A percentile compares a stretch with the other conserved stretches of the same genome.
phyloP scores from a whole-genome alignment of 495 filamentous ascomycete genomes.

The Evernia prunastri region DNA sequence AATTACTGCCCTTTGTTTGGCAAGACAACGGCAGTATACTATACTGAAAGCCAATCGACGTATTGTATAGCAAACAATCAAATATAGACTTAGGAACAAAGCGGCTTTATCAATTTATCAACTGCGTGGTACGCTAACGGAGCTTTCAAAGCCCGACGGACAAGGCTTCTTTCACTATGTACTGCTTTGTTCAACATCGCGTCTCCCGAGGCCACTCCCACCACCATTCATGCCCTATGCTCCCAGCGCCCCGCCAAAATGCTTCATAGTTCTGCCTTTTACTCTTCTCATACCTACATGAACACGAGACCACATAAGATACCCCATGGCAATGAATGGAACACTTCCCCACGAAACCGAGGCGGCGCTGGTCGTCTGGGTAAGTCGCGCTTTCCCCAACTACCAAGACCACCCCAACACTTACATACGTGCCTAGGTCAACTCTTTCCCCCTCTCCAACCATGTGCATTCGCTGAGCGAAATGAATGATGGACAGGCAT shows the following conservation, averaged over 20 bases:
- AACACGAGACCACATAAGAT: neutral
- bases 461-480: slow-evolving; percentile 49
- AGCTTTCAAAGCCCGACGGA: slow-evolving; percentile 17
- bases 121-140: slow-evolving; percentile 10
- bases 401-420: neutral
- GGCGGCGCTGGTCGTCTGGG: slow-evolving; percentile 52
- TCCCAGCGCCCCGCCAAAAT: slow-evolving; percentile 18
- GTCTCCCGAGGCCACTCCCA: slow-evolving; percentile 9
- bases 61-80: slow-evolving; percentile 5
- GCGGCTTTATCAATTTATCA: slow-evolving; percentile 7
- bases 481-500: slow-evolving; percentile 66
- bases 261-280: slow-evolving; percentile 14
- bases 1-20: too few relatives aligned
- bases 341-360: slow-evolving; percentile 19
- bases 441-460: slow-evolving; percentile 45
- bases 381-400: slow-evolving; percentile 23
- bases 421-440: slow-evolving; percentile 33
- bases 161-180: slow-evolving; percentile 9
- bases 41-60: neutral
- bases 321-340: slow-evolving; percentile 23
- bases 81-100: neutral
- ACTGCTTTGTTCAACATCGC: slow-evolving; percentile 15
- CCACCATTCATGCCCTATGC: slow-evolving; percentile 5
- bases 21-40: neutral
- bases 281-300: slow-evolving; percentile 3